Conservation (phyloP, 2,329 filamentous ascomycete species). For the Exutisphaerella laricina region DNA sequence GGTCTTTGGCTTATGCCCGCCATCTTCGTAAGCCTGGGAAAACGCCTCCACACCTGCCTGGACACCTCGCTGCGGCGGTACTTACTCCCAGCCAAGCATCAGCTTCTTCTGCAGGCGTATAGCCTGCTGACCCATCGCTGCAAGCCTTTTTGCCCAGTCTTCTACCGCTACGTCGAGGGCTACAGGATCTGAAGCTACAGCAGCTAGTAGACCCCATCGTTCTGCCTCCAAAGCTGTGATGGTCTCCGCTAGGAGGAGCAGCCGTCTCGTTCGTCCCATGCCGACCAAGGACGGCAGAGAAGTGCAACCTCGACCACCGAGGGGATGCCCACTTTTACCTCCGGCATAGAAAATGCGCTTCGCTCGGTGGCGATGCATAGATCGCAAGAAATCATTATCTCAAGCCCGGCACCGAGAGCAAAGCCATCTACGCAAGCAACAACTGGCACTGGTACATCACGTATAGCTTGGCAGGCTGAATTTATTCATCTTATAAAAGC, state of each 20-base stretch:
- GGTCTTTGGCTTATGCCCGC: conserved; percentile 22
- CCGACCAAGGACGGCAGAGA: conserved; percentile 36
- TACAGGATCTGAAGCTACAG: conserved; percentile 26
- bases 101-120: conserved; percentile 33
- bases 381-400: conserved; percentile 36
- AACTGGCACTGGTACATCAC: conserved; percentile 36
- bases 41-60: conserved; percentile 26
- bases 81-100: conserved; percentile 27
- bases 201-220: conserved; percentile 1
- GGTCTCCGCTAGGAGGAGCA: conserved; percentile 36
- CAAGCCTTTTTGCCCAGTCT: conserved; percentile 30
- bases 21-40: conserved; percentile 22
- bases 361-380: conserved; percentile 32
- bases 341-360: conserved; percentile 38
- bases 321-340: conserved; percentile 37
- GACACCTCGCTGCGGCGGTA: conserved; percentile 18
- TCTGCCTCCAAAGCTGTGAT: conserved; percentile 26
- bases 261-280: conserved; percentile 34
- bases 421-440: conserved; percentile 37
- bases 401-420: conserved; percentile 36
- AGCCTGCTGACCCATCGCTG: conserved; percentile 30
- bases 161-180: conserved; percentile 31
- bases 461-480: conserved; percentile 31
- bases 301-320: conserved; percentile 38
- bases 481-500: conserved; percentile 35